Evolutionary conservation across 768 basidiomycete species (phyloP).

Genomic region (Tricholoma bakamatsutake): DNA sequence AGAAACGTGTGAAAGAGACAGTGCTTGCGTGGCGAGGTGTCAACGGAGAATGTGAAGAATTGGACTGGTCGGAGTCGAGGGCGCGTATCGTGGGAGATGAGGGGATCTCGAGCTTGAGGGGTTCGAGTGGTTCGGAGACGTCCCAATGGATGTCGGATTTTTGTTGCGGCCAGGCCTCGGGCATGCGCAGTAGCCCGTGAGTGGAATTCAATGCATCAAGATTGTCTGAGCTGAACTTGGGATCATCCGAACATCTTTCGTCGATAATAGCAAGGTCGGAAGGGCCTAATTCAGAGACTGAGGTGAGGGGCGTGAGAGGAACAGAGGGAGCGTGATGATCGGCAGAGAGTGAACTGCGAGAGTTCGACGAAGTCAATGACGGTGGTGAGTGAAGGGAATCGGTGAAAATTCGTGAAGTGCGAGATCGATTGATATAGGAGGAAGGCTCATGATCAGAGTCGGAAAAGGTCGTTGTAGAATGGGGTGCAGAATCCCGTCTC

Average conservation of each 20-base stretch:
- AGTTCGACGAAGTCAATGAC: constrained; percentile 39
- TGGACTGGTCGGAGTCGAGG: neutral
- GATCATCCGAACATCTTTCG: constrained; percentile 20
- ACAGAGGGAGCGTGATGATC: constrained; percentile 19
- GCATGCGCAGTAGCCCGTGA: constrained; percentile 3
- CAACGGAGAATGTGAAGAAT: constrained; percentile 5
- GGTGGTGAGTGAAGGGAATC: constrained; percentile 21
- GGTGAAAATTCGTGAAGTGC: constrained; percentile 16
- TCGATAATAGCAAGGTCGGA: constrained; percentile 32
- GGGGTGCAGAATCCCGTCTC: constrained; percentile 6
- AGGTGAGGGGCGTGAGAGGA: constrained; percentile 25
- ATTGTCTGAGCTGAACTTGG: constrained; percentile 3
- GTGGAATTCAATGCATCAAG: constrained; percentile 10
- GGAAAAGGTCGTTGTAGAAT: constrained; percentile 9
- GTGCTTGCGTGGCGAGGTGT: constrained; percentile 12
- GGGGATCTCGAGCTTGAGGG: neutral
- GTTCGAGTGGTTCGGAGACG: neutral
- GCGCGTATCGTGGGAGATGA: neutral
- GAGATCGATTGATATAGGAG: constrained; percentile 15
- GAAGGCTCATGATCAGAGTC: constrained; percentile 12
- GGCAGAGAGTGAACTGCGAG: constrained; percentile 28
- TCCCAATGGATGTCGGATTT: constrained; percentile 18
- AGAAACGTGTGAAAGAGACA: constrained; percentile 19
- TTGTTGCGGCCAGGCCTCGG: constrained; percentile 24
- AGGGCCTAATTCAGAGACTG: constrained; percentile 16